A percentile compares a stretch with the other conserved stretches of the same genome.
Conservation (phyloP, 31 red algal genomes). For the Odonthalia washingtoniensis region DNA sequence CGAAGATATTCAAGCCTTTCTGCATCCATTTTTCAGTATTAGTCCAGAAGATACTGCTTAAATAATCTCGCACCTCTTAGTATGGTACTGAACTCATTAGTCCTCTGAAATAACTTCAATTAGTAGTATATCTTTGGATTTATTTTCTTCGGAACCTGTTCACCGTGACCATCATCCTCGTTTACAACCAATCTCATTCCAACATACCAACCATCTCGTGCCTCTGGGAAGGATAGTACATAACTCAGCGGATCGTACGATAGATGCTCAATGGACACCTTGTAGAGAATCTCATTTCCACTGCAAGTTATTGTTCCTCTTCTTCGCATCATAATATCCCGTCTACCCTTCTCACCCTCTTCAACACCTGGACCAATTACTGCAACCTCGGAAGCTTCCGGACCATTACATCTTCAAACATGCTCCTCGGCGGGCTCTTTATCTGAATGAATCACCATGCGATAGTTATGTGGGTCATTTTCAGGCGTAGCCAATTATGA, state of each 20-base stretch:
- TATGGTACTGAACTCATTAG: conserved; percentile 15
- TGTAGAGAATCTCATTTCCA: conserved; percentile 11
- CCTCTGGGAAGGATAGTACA: neutral
- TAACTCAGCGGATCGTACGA: conserved; percentile 37
- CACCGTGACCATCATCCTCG: too few species aligned
- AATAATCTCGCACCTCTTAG: neutral
- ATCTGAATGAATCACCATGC: too few species aligned
- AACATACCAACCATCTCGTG: neutral
- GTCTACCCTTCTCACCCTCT: neutral
- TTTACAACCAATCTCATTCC: too few species aligned
- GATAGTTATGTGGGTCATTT: too few species aligned
- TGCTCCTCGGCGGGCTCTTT: neutral
- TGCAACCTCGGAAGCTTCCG: conserved; percentile 4
- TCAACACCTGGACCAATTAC: neutral
- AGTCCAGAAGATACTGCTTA: conserved; percentile 19
- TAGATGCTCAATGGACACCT: neutral
- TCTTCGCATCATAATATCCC: conserved; percentile 8
- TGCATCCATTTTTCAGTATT: neutral
- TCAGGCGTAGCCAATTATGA: too few species aligned
- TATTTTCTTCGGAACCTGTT: neutral
- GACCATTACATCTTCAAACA: neutral
- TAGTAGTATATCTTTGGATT: neutral
- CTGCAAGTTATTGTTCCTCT: conserved; percentile 1
- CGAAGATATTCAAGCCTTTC: neutral
- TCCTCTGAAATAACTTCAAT: conserved; percentile 8